phyloP scores from a whole-genome alignment of 2,329 filamentous ascomycete genomes.

The Emydomyces testavorans region DNA sequence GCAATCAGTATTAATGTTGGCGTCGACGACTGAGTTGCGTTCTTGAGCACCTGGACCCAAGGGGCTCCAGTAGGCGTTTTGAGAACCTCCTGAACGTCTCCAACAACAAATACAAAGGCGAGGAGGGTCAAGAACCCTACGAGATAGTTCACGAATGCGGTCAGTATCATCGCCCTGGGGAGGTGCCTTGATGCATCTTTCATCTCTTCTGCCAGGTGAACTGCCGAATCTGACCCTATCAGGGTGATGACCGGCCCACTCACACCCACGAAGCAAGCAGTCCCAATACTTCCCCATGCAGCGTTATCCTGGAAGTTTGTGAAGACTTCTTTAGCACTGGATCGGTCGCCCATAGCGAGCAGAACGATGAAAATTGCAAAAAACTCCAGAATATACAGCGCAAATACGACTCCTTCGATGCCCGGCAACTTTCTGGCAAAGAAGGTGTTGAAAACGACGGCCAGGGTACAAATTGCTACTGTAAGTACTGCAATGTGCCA shows the following conservation, averaged over 20 bases:
- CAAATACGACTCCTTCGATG: constrained; percentile 24
- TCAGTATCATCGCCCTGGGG: constrained; percentile 28
- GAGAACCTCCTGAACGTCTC: constrained; percentile 26
- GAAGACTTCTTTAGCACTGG: constrained; percentile 20
- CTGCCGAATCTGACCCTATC: constrained; percentile 20
- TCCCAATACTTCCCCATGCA: constrained; percentile 21
- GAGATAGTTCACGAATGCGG: constrained; percentile 26
- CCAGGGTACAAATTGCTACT: constrained; percentile 19
- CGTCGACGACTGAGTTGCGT: constrained; percentile 34
- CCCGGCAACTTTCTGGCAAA: constrained; percentile 22
- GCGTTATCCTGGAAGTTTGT: constrained; percentile 20
- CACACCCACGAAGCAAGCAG: constrained; percentile 21
- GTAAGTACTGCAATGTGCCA: constrained; percentile 26
- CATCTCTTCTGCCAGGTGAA: constrained; percentile 30
- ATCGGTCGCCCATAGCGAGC: constrained; percentile 21
- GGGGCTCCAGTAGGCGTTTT: constrained; percentile 26
- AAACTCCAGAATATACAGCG: constrained; percentile 25
- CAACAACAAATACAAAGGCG: constrained; percentile 26
- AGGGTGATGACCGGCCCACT: constrained; percentile 17
- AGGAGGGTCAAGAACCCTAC: constrained; percentile 30
- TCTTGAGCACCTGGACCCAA: constrained; percentile 34
- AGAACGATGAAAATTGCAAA: constrained; percentile 26
- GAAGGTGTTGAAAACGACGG: constrained; percentile 24
- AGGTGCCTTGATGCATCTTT: constrained; percentile 28
- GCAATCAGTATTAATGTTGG: constrained; percentile 23